A percentile compares a stretch with the other conserved stretches of the same genome.
Evolutionary conservation across 2,329 filamentous ascomycete genomes (phyloP).

Genomic region (Ceratocystiopsis brevicomis): DNA sequence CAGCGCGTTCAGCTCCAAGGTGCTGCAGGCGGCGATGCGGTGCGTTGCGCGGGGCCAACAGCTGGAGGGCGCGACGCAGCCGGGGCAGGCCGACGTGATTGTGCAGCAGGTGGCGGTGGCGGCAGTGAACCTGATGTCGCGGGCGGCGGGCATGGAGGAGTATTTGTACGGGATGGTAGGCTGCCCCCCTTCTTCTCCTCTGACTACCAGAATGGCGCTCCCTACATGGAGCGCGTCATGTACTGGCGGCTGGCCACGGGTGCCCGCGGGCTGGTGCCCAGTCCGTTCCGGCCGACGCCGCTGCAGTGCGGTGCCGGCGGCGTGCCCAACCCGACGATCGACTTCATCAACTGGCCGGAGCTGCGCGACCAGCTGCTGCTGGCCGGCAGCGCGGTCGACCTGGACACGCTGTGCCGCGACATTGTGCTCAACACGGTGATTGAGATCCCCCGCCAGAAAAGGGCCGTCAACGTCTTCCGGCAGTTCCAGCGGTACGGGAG

Average conservation of each 20-base stretch:
- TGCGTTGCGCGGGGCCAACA: not conserved
- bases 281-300: not conserved
- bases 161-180: not conserved
- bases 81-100: not conserved
- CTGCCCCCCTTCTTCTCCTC: too few species aligned
- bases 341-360: not conserved
- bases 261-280: not conserved
- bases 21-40: not conserved
- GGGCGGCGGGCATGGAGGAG: not conserved
- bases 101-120: not conserved
- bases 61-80: too few species aligned
- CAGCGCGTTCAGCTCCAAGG: not conserved
- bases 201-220: not conserved
- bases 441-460: not conserved
- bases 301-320: not conserved
- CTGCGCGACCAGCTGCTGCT: not conserved
- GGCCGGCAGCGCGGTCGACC: not conserved
- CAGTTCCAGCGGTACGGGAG: not conserved
- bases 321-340: not conserved
- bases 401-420: not conserved
- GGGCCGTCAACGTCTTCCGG: not conserved
- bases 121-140: not conserved
- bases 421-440: not conserved
- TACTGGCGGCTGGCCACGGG: not conserved
- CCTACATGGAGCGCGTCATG: not conserved